Evolutionary conservation across 495 filamentous ascomycete species (phyloP).

Genomic region (Paragyromitra xinjiangensis): DNA sequence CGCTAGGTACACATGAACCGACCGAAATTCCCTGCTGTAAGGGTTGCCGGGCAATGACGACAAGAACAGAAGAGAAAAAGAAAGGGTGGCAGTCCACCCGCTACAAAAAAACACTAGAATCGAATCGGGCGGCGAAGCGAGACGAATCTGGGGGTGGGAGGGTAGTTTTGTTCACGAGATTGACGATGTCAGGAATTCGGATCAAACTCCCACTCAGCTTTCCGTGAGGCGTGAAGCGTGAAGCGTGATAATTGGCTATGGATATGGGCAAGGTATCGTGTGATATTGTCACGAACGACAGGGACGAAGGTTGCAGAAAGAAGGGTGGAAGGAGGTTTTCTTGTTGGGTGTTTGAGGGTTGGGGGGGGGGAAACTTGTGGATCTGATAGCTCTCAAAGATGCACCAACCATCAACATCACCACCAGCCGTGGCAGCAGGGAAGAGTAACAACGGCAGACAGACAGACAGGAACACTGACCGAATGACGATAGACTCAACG

Average conservation of each 20-base stretch:
- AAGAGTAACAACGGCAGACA: constrained; percentile 27
- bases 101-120: constrained; percentile 44
- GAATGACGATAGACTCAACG: constrained; percentile 41
- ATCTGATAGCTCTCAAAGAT: constrained; percentile 49
- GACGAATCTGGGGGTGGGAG: constrained; percentile 8
- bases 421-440: constrained; percentile 34
- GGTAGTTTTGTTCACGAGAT: constrained; percentile 28
- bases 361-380: constrained; percentile 1
- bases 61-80: constrained; percentile 30
- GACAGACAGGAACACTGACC: constrained; percentile 23
- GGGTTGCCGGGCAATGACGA: constrained; percentile 48
- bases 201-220: constrained; percentile 35
- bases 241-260: constrained; percentile 40
- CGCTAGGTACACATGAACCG: constrained; percentile 27
- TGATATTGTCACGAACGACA: constrained; percentile 45
- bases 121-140: constrained; percentile 43
- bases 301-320: constrained; percentile 24
- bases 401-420: constrained; percentile 42
- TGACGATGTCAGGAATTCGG: constrained; percentile 20
- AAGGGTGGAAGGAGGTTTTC: constrained; percentile 11
- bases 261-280: constrained; percentile 32
- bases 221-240: constrained; percentile 20
- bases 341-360: constrained; percentile 26
- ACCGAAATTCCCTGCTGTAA: constrained; percentile 43
- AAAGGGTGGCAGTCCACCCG: constrained; percentile 25